Conservation (phyloP, 108 stramenopile species). For the Conticribra weissflogii region DNA sequence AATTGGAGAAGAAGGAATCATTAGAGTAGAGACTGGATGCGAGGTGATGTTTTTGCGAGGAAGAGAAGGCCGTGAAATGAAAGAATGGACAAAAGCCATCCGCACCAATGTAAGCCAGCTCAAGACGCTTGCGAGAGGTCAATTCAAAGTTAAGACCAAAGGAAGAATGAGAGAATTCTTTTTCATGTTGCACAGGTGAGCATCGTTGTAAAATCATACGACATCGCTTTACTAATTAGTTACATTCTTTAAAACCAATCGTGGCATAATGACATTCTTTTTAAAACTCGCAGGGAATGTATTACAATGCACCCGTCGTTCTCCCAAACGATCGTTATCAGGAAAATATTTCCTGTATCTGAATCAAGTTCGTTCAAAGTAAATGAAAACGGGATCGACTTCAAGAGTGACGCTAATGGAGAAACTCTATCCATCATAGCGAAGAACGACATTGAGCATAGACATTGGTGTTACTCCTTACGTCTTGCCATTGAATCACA, state of each 20-base stretch:
- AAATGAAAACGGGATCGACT: slow-evolving; percentile 26
- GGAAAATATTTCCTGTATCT: slow-evolving; percentile 26
- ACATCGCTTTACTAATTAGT: too few species aligned
- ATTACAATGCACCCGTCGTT: slow-evolving; percentile 41
- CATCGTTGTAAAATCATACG: too few species aligned
- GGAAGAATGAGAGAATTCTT: slow-evolving; percentile 34
- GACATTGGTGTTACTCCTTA: slow-evolving; percentile 27
- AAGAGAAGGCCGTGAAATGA: slow-evolving; percentile 21
- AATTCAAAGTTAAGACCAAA: slow-evolving; percentile 23
- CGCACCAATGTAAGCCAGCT: slow-evolving; percentile 18
- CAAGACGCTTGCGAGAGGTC: slow-evolving; percentile 21
- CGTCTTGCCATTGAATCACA: slow-evolving; percentile 15
- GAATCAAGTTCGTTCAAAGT: slow-evolving; percentile 17
- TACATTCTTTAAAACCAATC: too few species aligned
- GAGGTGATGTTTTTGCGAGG: slow-evolving; percentile 27
- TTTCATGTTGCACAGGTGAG: slow-evolving; percentile 39
- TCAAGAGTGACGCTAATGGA: slow-evolving; percentile 30
- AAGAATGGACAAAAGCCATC: slow-evolving; percentile 43
- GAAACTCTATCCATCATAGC: slow-evolving; percentile 22
- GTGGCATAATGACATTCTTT: slow-evolving; percentile 1
- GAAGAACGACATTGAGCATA: slow-evolving; percentile 29
- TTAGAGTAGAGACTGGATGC: slow-evolving; percentile 38
- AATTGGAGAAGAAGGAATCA: slow-evolving; percentile 33
- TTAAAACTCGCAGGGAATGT: slow-evolving; percentile 16
- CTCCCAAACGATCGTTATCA: slow-evolving; percentile 13